These are phyloP conservation scores for Phragmites australis DNA, from an alignment of 176 grass and related monocot genomes.

Conservation along the genomic window DNA sequence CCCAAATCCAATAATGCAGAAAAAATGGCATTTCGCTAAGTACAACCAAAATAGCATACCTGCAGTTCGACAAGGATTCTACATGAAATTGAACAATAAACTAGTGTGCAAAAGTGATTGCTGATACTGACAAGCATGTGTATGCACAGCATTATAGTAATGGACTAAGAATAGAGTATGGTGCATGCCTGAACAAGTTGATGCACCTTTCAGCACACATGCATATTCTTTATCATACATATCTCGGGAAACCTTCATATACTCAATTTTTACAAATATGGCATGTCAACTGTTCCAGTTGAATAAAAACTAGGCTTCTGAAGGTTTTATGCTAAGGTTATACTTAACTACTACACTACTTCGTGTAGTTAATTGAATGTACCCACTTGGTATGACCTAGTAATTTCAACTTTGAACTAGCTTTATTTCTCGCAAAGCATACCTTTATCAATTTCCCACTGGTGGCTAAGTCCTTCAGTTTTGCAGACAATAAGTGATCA, in stretches of 20 bases:
- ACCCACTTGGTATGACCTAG: neutral
- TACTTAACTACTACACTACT: neutral
- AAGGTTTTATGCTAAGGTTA: neutral
- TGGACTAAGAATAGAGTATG: neutral
- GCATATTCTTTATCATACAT: slow-evolving; percentile 8
- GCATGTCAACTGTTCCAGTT: neutral
- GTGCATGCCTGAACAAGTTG: slow-evolving; percentile 1
- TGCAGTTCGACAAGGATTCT: neutral
- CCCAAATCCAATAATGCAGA: slow-evolving; percentile 7
- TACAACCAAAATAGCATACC: slow-evolving; percentile 4
- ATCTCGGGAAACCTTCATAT: slow-evolving; percentile 3
- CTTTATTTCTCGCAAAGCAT: neutral
- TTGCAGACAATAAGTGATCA: slow-evolving; percentile 59
- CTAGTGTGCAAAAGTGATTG: slow-evolving; percentile 26
- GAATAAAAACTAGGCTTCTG: slow-evolving; percentile 9
- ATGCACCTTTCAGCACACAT: slow-evolving; percentile 1
- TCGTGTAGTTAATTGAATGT: neutral
- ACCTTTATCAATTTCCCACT: slow-evolving; percentile 78
- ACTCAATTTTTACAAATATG: slow-evolving; percentile 36
- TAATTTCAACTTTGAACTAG: slow-evolving; percentile 12
- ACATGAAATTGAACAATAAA: slow-evolving; percentile 13
- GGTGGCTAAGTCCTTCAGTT: slow-evolving; percentile 57
- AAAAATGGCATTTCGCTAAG: neutral
- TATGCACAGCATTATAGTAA: neutral
- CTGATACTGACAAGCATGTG: slow-evolving; percentile 8